Percentiles rank a stretch among this genome's conserved stretches.
phyloP scores from a whole-genome alignment of 2,329 filamentous ascomycete genomes.

The Nemania bipapillata region DNA sequence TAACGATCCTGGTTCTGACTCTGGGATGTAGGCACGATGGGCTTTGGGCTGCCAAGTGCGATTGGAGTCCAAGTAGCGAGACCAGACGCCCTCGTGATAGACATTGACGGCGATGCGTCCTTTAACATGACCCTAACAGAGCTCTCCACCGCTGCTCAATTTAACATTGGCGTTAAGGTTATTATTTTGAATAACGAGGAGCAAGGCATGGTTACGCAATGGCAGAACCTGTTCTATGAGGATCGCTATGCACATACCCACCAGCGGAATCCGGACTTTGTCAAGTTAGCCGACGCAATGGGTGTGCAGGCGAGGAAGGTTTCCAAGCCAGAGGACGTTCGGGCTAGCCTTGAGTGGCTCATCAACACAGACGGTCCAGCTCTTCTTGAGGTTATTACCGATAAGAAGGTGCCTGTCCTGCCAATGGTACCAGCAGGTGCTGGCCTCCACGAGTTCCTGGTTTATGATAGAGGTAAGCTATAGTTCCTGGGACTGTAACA shows the following conservation, averaged over 20 bases:
- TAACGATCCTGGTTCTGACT: slow-evolving; percentile 28
- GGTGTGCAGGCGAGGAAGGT: slow-evolving; percentile 79
- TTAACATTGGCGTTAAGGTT: slow-evolving; percentile 95
- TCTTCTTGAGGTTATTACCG: slow-evolving; percentile 88
- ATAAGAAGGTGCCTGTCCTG: slow-evolving; percentile 91
- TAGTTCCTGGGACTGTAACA: slow-evolving; percentile 20
- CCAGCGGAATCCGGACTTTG: slow-evolving; percentile 92
- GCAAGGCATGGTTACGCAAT: slow-evolving; percentile 98
- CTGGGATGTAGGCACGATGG: slow-evolving; percentile 25
- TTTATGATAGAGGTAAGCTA: slow-evolving; percentile 70
- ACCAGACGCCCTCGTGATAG: slow-evolving; percentile 93
- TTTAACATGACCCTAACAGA: slow-evolving; percentile 99
- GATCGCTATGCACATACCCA: slow-evolving; percentile 93
- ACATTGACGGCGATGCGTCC: slow-evolving; percentile 98
- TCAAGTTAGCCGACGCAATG: slow-evolving; percentile 93
- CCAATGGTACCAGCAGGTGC: slow-evolving; percentile 94
- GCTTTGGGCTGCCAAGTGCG: slow-evolving; percentile 22
- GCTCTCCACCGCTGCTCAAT: slow-evolving; percentile 90
- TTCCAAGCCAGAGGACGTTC: slow-evolving; percentile 78
- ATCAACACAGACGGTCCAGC: slow-evolving; percentile 89
- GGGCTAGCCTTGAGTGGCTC: slow-evolving; percentile 84
- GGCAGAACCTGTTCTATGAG: slow-evolving; percentile 97
- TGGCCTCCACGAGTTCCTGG: slow-evolving; percentile 90
- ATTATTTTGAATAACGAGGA: slow-evolving; percentile 97
- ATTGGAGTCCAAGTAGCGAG: slow-evolving; percentile 19